Percentiles rank a stretch among this genome's conserved stretches.
These are phyloP conservation scores for Wickerhamia fluorescens DNA, from an alignment of 805 yeast genomes.

Conservation along the genomic window DNA sequence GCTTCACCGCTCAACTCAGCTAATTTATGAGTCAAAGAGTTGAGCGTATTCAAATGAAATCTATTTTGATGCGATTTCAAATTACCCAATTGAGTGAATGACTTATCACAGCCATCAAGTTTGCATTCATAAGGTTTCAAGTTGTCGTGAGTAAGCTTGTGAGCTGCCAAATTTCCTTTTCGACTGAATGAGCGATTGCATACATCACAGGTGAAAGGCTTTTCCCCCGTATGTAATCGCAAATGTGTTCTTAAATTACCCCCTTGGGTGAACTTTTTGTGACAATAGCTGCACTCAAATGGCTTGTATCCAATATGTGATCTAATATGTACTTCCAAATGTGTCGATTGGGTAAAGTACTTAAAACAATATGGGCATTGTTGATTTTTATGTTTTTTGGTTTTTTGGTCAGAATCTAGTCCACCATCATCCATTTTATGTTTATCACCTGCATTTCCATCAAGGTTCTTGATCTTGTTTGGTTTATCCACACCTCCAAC, in stretches of 20 bases:
- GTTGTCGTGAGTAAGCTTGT: constrained; percentile 72
- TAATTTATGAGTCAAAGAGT: constrained; percentile 55
- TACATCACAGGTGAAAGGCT: constrained; percentile 74
- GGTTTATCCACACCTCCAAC: constrained; percentile 81
- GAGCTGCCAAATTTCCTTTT: constrained; percentile 90
- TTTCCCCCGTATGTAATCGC: constrained; percentile 85
- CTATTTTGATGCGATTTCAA: constrained; percentile 91
- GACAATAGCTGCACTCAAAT: constrained; percentile 71
- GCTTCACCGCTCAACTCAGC: constrained; percentile 52
- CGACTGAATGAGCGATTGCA: constrained; percentile 79
- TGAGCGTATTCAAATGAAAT: constrained; percentile 70
- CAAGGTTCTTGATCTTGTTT: constrained; percentile 17
- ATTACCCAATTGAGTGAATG: constrained; percentile 88
- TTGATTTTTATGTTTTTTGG: constrained; percentile 42
- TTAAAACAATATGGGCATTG: constrained; percentile 75
- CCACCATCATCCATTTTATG: constrained; percentile 11
- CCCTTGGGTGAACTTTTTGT: constrained; percentile 80
- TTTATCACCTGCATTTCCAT: constrained; percentile 6
- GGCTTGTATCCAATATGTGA: constrained; percentile 87
- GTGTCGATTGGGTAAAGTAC: constrained; percentile 83
- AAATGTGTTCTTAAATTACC: constrained; percentile 84
- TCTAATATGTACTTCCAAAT: constrained; percentile 80
- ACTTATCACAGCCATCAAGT: constrained; percentile 74
- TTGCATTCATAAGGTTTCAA: constrained; percentile 73
- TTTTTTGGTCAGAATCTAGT: constrained; percentile 12